Conservation (phyloP, 352 stramenopile species). For the Phytophthora vignae region DNA sequence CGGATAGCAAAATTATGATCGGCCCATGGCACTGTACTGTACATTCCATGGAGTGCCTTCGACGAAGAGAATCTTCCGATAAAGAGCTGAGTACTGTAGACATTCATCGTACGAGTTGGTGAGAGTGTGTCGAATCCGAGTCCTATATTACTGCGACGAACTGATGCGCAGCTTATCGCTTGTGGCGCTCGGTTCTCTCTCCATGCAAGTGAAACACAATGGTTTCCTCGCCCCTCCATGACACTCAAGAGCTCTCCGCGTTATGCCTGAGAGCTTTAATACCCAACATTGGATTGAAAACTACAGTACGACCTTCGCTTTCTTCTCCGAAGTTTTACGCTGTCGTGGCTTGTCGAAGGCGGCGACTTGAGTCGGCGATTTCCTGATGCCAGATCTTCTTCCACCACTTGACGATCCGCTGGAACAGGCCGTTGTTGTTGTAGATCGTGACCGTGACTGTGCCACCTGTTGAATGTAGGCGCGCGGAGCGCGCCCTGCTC, state of each 20-base stretch:
- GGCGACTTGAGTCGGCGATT: not conserved
- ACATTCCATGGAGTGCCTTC: not conserved
- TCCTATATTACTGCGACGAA: not conserved
- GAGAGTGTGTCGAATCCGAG: not conserved
- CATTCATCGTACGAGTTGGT: not conserved
- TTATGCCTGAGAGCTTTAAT: not conserved
- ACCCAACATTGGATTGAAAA: not conserved
- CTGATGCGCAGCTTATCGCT: not conserved
- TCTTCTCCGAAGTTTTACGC: not conserved
- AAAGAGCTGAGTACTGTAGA: not conserved
- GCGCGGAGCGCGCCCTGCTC: no score
- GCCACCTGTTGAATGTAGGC: no score
- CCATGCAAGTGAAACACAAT: not conserved
- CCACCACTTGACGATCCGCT: slow-evolving; percentile 21
- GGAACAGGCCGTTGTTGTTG: slow-evolving; percentile 28
- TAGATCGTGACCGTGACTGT: slow-evolving; percentile 24
- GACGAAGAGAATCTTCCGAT: no score
- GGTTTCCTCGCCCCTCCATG: not conserved
- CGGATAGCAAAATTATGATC: not conserved
- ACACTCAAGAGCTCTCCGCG: not conserved
- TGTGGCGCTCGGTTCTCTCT: not conserved
- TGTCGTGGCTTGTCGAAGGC: not conserved
- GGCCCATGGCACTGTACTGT: not conserved
- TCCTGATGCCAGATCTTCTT: not conserved
- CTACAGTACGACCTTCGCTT: not conserved